Evolutionary conservation across 306 rosid genomes (phyloP), one percentile per base, ranked within the genome.

Genomic region (Betula pendula): DNA sequence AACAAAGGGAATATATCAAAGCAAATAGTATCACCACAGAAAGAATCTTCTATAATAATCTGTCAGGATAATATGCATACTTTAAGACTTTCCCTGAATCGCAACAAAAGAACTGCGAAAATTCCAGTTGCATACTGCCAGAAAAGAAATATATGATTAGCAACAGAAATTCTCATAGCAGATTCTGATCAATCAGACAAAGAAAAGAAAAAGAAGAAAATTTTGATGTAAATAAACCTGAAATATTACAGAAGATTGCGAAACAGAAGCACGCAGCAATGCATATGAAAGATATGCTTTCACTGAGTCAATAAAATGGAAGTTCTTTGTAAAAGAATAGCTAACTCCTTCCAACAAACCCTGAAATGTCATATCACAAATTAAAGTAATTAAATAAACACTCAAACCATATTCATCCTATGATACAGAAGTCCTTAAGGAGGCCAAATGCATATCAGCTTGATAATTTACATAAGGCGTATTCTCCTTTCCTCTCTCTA

Each of bases 221-320:
- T 47, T 22, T 40, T 29, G 73, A 50, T 52, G 71, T 70, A 53
- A 40, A 62, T 58, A 85, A 81, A 96, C 99, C 99, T 96, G 98
- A 86, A 96, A 96, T 93, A 96, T 96, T 78, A 91, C 83, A 17
- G 96, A 90, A 75, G 97, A 90, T 79, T 91, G 97, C 29, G 98
- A 91, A 84, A 96, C 96, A 80, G 97, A 91, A 86, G 99, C 97
- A 79, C 98, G 91, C 82, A 96, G 78, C 78, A 96, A 80, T 43
- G 97, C 99, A 85, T 96, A 96, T 56, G 99, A 96, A 81, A 96
- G 97, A 86, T 91, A 96, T 50, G 99, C 99, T 89, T 96, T 96
- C 86, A 96, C 99, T n/a, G 99, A 93, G 80, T 96, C 99, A 79
- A 96, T 96, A 82, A 96, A 96, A 86, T 96, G 97, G 81, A 93